Base-by-base conservation (phyloP, 208 protist species). In the Phytomonas sp. region DNA sequence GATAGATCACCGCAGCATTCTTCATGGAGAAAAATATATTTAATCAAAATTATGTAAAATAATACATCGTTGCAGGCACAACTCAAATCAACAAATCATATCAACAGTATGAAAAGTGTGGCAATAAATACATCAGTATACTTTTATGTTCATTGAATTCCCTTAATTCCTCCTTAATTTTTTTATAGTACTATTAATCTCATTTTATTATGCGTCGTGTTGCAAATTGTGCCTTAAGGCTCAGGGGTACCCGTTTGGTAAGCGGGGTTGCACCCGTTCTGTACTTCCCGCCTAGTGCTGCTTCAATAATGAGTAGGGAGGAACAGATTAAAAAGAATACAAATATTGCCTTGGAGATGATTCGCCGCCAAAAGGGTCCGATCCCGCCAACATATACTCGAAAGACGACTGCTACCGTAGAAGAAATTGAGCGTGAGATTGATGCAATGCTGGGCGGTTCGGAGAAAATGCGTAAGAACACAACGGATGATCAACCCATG, bases 251-350 rank as follows among this genome's bases (percentile, higher is more conserved):
- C 74, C 84, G 92, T 77, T 83, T 78, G 56, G 83, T 94, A 43
- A 84, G 80, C 31, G 90, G 92, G 70, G 89, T 89, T 17, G 87
- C 92, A 29, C 92, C 92, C 53, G 72, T 95, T 36, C 81, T 97
- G 32, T 93, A 96, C 82, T 95, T 96, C 71, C 82, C 92, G 31
- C 72, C 82, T 17, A 37, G 68, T 17, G 33, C 80, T 11, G 67
- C 65, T 67, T 56, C 80, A 53, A 75, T 83, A 60, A 65, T 77
- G 37, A 78, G 79, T 43, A 82, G 86, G 67, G 90, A 94, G 64
- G 82, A 94, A 77, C 90, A 96, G 79, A 65, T 94, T 28, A 89
- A 89, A 74, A 76, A 75, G 71, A 97, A 97, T 82, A 97, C 92
- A 46, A 86, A 85, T 65, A 92, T 95, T 46, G 92, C 92, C 17